Percentiles rank a stretch among this genome's conserved stretches.
Conservation (phyloP, 345 rosid species). For the Ailanthus altissimus region DNA sequence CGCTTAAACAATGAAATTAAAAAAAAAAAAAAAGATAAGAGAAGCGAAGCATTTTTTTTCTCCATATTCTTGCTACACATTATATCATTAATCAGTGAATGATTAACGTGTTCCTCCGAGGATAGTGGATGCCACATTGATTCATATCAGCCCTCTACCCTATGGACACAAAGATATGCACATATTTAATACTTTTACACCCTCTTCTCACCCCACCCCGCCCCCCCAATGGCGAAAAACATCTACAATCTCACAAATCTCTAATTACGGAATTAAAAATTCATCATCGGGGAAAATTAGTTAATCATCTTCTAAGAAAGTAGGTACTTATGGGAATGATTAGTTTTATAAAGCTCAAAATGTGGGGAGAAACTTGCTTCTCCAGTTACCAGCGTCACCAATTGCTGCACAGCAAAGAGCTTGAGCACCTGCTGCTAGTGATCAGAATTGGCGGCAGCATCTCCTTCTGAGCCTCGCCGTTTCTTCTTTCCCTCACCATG, state of each 20-base stretch:
- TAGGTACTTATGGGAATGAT: neutral
- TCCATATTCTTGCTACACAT: neutral
- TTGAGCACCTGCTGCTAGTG: constrained; percentile 21
- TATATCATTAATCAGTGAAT: neutral
- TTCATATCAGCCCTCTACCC: neutral
- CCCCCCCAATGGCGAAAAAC: neutral
- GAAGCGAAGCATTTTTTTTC: neutral
- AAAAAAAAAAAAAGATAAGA: neutral
- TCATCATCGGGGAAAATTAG: neutral
- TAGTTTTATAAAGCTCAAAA: neutral
- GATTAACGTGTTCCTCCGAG: neutral
- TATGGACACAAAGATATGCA: constrained; percentile 13
- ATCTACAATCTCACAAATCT: neutral
- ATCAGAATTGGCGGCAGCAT: constrained; percentile 23
- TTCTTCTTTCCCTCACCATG: constrained; percentile 93
- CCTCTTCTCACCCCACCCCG: neutral
- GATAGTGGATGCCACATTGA: neutral
- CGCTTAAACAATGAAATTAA: no score
- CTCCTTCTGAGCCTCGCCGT: constrained; percentile 42
- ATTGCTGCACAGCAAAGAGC: neutral
- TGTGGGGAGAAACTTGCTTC: neutral
- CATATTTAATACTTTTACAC: neutral
- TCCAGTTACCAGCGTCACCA: neutral
- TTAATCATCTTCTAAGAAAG: constrained; percentile 3
- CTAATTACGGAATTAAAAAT: neutral